Evolutionary conservation across 2,329 filamentous ascomycete genomes (phyloP).

Genomic region (Colletotrichum sp.): DNA sequence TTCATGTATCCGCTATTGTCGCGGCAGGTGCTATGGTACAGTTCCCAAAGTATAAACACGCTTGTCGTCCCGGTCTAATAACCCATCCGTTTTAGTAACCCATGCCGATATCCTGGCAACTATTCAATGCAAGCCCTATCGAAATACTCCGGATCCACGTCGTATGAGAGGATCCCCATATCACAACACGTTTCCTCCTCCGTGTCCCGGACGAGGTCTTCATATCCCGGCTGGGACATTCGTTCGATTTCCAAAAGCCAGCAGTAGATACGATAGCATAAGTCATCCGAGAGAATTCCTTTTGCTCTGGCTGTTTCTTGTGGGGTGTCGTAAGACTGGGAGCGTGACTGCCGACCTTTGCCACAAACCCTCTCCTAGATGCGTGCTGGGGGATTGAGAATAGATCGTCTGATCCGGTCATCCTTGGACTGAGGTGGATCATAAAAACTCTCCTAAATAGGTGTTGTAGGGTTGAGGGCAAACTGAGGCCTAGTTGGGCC

Average conservation of each 20-base stretch:
- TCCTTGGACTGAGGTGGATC: not conserved
- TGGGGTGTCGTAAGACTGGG: not conserved
- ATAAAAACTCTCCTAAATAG: not conserved
- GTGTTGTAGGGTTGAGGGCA: not conserved
- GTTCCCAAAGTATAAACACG: not conserved
- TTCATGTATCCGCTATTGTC: not conserved
- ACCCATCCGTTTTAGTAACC: not conserved
- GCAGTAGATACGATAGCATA: not conserved
- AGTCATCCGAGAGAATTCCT: not conserved
- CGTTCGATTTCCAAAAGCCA: not conserved
- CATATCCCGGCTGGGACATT: not conserved
- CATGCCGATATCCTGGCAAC: not conserved
- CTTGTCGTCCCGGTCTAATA: not conserved
- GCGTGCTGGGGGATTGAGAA: not conserved
- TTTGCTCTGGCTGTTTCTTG: not conserved
- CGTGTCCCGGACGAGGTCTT: not conserved
- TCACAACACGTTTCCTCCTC: not conserved
- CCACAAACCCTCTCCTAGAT: not conserved
- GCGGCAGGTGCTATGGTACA: not conserved
- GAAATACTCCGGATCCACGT: not conserved
- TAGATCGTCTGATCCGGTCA: not conserved
- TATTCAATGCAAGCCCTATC: not conserved
- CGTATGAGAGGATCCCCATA: not conserved
- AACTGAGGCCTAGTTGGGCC: constrained; percentile 4
- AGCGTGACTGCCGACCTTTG: not conserved